Evolutionary conservation across 1,284 basidiomycete species (phyloP).

Genomic region (Leccinum subrobustum): DNA sequence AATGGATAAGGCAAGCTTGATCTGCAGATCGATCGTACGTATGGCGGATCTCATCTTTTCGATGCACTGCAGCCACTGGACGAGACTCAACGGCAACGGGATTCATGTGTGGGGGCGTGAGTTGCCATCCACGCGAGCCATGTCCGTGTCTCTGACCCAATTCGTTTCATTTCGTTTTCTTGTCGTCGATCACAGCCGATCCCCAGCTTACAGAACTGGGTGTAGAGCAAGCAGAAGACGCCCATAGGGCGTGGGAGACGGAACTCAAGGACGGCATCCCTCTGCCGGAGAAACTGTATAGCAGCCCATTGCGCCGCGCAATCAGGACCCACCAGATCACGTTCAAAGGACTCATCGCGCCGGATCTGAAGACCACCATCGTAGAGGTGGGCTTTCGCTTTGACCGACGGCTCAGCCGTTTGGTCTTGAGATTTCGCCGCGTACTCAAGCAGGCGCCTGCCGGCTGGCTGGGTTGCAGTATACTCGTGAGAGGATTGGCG

Average conservation of each 20-base stretch:
- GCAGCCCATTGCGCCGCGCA: constrained; percentile 73
- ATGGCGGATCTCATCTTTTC: neutral
- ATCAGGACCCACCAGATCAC: constrained; percentile 67
- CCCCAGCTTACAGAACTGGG: constrained; percentile 72
- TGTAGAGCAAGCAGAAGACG: constrained; percentile 57
- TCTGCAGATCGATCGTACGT: neutral
- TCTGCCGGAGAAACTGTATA: constrained; percentile 62
- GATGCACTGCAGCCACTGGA: constrained; percentile 47
- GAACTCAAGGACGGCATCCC: constrained; percentile 56
- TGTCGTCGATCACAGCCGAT: constrained; percentile 52
- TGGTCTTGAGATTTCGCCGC: neutral
- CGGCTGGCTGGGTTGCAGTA: constrained; percentile 38
- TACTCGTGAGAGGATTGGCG: constrained; percentile 64
- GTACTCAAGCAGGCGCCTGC: neutral
- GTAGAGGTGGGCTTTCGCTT: constrained; percentile 45
- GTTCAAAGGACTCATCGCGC: constrained; percentile 44
- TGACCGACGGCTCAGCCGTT: neutral
- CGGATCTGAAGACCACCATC: constrained; percentile 38
- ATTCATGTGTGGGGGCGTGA: constrained; percentile 78
- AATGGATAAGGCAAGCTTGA: constrained; percentile 55
- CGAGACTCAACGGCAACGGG: constrained; percentile 66
- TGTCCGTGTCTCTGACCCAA: neutral
- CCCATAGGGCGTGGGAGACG: constrained; percentile 56
- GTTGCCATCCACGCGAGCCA: constrained; percentile 28
- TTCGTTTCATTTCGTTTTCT: neutral